Evolutionary conservation across 176 grass and related monocot genomes (phyloP).

Genomic region (Aegilops umbellulata): DNA sequence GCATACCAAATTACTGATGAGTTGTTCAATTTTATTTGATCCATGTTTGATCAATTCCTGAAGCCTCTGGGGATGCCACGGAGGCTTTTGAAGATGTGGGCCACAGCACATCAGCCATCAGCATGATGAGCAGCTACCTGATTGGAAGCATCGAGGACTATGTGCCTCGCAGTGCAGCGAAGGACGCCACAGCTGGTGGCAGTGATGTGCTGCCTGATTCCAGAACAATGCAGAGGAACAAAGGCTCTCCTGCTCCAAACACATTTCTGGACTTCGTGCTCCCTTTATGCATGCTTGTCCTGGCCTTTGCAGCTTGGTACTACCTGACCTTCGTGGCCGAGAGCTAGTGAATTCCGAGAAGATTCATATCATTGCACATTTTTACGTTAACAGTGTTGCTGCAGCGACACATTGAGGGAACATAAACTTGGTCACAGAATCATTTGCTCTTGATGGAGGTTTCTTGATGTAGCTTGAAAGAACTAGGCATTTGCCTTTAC

Average conservation of each 20-base stretch:
- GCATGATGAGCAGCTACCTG: constrained; percentile 67
- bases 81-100: constrained; percentile 79
- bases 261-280: constrained; percentile 69
- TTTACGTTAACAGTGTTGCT: constrained; percentile 4
- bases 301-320: constrained; percentile 80
- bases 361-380: not conserved
- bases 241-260: constrained; percentile 39
- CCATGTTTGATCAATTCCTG: constrained; percentile 12
- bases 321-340: constrained; percentile 64
- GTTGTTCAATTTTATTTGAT: constrained; percentile 21
- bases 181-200: not conserved
- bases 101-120: constrained; percentile 66
- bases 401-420: not conserved
- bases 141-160: constrained; percentile 59
- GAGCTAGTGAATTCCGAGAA: not conserved
- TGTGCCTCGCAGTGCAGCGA: constrained; percentile 19
- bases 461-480: constrained; percentile 11
- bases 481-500: not conserved
- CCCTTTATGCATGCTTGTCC: constrained; percentile 51
- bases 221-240: constrained; percentile 29
- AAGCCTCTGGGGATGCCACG: constrained; percentile 72
- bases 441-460: not conserved
- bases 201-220: not conserved
- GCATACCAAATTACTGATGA: not conserved
- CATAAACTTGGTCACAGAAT: not conserved